Evolutionary conservation across 176 grass and related monocot genomes (phyloP).

Genomic region (Phragmites australis): DNA sequence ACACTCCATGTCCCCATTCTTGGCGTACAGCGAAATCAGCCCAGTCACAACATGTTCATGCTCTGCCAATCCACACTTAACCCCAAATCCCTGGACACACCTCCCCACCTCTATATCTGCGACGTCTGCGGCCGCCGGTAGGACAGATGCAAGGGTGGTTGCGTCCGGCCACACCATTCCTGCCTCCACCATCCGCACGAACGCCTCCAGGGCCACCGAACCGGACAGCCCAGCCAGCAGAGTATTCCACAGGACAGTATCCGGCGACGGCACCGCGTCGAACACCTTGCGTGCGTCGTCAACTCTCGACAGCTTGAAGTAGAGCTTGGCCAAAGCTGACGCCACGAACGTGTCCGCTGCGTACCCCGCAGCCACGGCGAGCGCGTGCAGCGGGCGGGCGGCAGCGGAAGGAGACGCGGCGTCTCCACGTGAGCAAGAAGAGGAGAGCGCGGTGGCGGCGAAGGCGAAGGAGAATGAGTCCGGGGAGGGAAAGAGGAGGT

Average conservation of each 20-base stretch:
- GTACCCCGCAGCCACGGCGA: constrained; percentile 45
- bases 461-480: constrained; percentile 48
- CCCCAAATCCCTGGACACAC: constrained; percentile 52
- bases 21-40: constrained; percentile 65
- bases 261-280: constrained; percentile 55
- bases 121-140: constrained; percentile 58
- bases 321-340: constrained; percentile 63
- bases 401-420: neutral
- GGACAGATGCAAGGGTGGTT: constrained; percentile 59
- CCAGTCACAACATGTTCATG: constrained; percentile 59
- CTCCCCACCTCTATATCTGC: constrained; percentile 47
- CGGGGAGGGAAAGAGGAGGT: constrained; percentile 52
- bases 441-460: constrained; percentile 54
- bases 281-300: constrained; percentile 65
- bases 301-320: constrained; percentile 54
- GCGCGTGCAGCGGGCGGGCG: constrained; percentile 44
- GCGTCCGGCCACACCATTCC: constrained; percentile 51
- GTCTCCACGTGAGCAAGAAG: constrained; percentile 42
- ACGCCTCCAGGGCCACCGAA: constrained; percentile 50
- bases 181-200: constrained; percentile 52
- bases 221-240: constrained; percentile 58
- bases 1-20: constrained; percentile 45
- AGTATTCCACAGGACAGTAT: constrained; percentile 73
- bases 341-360: constrained; percentile 66
- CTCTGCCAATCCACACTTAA: constrained; percentile 43